Base-by-base conservation (phyloP, 306 rosid genomes). In the Sesbania bispinosa region DNA sequence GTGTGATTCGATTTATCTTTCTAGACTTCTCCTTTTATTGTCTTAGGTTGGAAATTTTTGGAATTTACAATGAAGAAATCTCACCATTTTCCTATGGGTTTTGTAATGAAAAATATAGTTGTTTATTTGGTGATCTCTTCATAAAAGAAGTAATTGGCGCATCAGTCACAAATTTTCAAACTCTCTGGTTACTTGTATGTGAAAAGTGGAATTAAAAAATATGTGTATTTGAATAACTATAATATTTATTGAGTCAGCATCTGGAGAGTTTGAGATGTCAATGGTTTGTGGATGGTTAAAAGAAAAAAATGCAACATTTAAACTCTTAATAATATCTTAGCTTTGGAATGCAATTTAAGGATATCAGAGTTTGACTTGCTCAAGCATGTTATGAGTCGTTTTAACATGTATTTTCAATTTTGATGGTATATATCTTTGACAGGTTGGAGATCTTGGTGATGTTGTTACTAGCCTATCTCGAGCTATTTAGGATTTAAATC, bases 401-500 rank as follows among this genome's bases (percentile, higher is more conserved):
- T 66, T 81, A 29, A 13, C 20, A 6, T 7, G 1, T 39, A 18
- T 19, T 62, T n/a, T 45, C 8, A 53, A n/a, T 50, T 71, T 0
- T 65, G 13, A 20, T 45, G 3, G 39, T 60, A 72, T 11, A 23
- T 42, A 52, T 85, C 51, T 54, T 20, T 50, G 77, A 71, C 79
- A 92, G 97, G 92, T 92, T 83, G 97, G 97, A 79, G 97, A 96
- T 61, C 97, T 92, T 57, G 97, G 92, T 65, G 97, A 92, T 66
- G 97, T 92, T 77, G 92, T 92, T 48, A 92, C 96, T 67, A 70
- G 97, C 83, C 75, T 92, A 39, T 92, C 97, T 20, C 85, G 96
- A 41, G 97, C 97, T 48, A 80, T 89, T 65, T 89, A 85, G 41
- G 97, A 92, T 74, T 81, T 92, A 81, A 86, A 87, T 75, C 97